Percentiles rank a stretch among this genome's conserved stretches.
These are phyloP conservation scores for Fusarium albosuccineum DNA, from an alignment of 2,329 filamentous ascomycete genomes.

Conservation along the genomic window DNA sequence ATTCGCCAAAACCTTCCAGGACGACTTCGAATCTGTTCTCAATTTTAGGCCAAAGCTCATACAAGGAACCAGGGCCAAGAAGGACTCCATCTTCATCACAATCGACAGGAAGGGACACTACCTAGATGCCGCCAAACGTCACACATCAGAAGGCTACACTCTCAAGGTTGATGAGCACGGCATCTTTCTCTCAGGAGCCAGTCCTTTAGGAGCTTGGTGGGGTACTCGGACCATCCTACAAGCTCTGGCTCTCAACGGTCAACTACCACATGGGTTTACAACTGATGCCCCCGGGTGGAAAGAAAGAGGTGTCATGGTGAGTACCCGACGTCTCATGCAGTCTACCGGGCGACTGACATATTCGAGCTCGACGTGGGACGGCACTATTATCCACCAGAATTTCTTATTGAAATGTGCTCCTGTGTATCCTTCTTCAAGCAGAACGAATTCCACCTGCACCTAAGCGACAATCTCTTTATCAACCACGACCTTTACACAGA, in stretches of 20 bases:
- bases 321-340: neutral
- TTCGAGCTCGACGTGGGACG: neutral
- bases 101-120: neutral
- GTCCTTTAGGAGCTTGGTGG: neutral
- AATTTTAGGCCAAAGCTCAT: neutral
- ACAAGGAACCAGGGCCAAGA: too few relatives aligned
- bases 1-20: neutral
- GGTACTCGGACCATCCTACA: slow-evolving; percentile 1
- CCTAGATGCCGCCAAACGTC: neutral
- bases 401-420: neutral
- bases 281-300: neutral
- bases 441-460: neutral
- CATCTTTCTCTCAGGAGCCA: neutral
- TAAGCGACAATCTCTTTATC: neutral
- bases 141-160: neutral
- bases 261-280: neutral
- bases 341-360: too few relatives aligned
- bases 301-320: neutral
- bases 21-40: neutral
- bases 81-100: neutral
- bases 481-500: neutral
- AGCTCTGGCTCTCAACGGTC: neutral
- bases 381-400: neutral
- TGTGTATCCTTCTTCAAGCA: neutral
- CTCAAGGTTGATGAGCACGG: neutral